Percentiles rank a stretch among this genome's conserved stretches.
phyloP scores from a whole-genome alignment of 2,329 filamentous ascomycete species.

The Pezicula carpinea region DNA sequence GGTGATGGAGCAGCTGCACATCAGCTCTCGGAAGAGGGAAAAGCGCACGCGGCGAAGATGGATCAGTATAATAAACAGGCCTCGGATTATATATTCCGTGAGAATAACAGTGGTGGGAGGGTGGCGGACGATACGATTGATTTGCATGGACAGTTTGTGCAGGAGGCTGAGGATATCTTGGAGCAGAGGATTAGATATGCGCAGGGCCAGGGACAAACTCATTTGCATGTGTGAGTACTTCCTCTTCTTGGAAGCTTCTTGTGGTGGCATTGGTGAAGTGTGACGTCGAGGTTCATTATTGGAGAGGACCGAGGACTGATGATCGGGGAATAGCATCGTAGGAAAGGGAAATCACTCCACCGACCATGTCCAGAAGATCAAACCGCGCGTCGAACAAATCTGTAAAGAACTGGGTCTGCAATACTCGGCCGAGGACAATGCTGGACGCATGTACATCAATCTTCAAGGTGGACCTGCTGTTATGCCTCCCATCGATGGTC shows the following conservation, averaged over 20 bases:
- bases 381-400: slow-evolving; percentile 86
- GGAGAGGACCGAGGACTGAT: background rate
- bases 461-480: slow-evolving; percentile 66
- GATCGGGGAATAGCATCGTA: slow-evolving; percentile 57
- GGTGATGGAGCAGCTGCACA: slow-evolving; percentile 85
- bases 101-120: slow-evolving; percentile 78
- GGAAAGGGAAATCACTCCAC: slow-evolving; percentile 88
- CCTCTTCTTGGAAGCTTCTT: background rate
- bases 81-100: slow-evolving; percentile 89
- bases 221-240: slow-evolving; percentile 69
- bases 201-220: slow-evolving; percentile 65
- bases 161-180: slow-evolving; percentile 89
- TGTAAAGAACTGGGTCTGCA: slow-evolving; percentile 79
- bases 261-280: background rate
- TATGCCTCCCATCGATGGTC: slow-evolving; percentile 42
- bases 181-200: slow-evolving; percentile 81
- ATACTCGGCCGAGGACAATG: slow-evolving; percentile 83
- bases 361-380: slow-evolving; percentile 85
- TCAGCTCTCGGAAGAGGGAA: slow-evolving; percentile 77
- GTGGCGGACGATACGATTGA: slow-evolving; percentile 83
- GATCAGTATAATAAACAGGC: slow-evolving; percentile 88
- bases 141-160: slow-evolving; percentile 88
- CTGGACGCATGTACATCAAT: slow-evolving; percentile 84
- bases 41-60: slow-evolving; percentile 77
- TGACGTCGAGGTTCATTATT: background rate